Conservation (phyloP, 2,329 filamentous ascomycete genomes). For the Arthrobotrys sinensis region DNA sequence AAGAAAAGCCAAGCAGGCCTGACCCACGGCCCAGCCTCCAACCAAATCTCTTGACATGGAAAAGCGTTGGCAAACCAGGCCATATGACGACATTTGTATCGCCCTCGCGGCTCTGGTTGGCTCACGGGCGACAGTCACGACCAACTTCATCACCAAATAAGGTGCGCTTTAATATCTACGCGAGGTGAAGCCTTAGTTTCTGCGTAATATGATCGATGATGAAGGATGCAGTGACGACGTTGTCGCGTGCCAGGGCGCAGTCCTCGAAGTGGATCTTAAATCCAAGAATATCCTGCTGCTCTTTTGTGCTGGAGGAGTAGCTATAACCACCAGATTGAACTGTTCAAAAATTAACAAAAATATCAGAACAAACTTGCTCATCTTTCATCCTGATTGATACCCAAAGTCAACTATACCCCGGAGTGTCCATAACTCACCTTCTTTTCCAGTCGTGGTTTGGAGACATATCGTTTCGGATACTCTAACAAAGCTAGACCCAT, state of each 20-base stretch:
- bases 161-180: conserved; percentile 27
- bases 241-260: conserved; percentile 22
- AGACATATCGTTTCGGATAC: neutral
- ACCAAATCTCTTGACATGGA: conserved; percentile 36
- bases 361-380: conserved; percentile 2
- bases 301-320: neutral
- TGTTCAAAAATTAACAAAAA: neutral
- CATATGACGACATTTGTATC: conserved; percentile 49
- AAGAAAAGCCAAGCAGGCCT: conserved; percentile 23
- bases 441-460: neutral
- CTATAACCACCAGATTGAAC: neutral
- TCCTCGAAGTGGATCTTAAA: neutral
- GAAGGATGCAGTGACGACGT: conserved; percentile 19
- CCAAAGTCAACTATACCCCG: neutral
- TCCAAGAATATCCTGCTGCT: neutral
- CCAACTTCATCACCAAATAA: neutral
- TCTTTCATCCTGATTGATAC: neutral
- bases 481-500: neutral
- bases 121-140: conserved; percentile 47
- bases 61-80: conserved; percentile 40
- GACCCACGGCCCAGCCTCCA: conserved; percentile 29
- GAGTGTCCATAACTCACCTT: neutral
- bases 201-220: conserved; percentile 13
- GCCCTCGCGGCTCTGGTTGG: conserved; percentile 3
- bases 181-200: conserved; percentile 16